phyloP scores from a whole-genome alignment of 768 basidiomycete species.

The Mycena epipterygia region DNA sequence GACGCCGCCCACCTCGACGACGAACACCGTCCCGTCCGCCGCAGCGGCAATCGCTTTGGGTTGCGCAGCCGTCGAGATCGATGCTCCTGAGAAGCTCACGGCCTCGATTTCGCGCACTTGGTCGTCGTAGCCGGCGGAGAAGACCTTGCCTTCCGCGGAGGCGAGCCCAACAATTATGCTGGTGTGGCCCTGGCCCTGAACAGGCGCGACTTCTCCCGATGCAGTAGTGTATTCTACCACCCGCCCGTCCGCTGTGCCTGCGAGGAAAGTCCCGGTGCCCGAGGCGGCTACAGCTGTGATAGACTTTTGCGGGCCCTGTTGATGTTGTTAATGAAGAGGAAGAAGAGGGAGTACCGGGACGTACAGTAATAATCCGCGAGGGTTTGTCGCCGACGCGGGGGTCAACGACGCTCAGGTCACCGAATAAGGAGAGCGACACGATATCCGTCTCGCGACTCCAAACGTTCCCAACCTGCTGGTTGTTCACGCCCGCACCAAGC shows the following conservation, averaged over 20 bases:
- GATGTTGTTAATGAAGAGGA: background rate
- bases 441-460: slow-evolving; percentile 82
- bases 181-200: slow-evolving; percentile 78
- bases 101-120: slow-evolving; percentile 74
- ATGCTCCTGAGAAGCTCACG: slow-evolving; percentile 64
- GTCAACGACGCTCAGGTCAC: slow-evolving; percentile 88
- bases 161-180: slow-evolving; percentile 78
- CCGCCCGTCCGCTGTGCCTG: slow-evolving; percentile 87
- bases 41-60: slow-evolving; percentile 76
- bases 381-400: slow-evolving; percentile 73
- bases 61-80: slow-evolving; percentile 68
- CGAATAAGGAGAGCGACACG: slow-evolving; percentile 87
- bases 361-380: slow-evolving; percentile 71
- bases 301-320: slow-evolving; percentile 84
- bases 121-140: slow-evolving; percentile 88
- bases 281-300: slow-evolving; percentile 73
- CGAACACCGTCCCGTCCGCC: slow-evolving; percentile 74
- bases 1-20: slow-evolving; percentile 68
- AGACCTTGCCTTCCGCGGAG: slow-evolving; percentile 64
- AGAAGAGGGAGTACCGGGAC: slow-evolving; percentile 31
- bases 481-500: slow-evolving; percentile 77
- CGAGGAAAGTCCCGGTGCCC: slow-evolving; percentile 75
- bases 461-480: slow-evolving; percentile 92
- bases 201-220: slow-evolving; percentile 56
- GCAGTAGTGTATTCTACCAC: slow-evolving; percentile 71